Evolutionary conservation across 129 eudicot genomes (phyloP).

Genomic region (Escallonia herrerae): DNA sequence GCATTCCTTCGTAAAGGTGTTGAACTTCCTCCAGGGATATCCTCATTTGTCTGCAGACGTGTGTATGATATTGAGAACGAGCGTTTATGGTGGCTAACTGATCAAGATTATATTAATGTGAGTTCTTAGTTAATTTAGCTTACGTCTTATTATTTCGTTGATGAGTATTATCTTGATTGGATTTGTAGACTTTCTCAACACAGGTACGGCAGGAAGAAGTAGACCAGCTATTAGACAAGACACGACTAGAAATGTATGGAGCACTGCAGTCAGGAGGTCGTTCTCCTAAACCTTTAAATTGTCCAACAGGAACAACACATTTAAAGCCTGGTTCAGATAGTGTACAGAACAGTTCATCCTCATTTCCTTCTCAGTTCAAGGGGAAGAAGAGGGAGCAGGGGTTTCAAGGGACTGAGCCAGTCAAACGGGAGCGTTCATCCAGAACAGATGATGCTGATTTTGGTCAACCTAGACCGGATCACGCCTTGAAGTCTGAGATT

Average conservation of each 20-base stretch:
- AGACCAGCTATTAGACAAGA: conserved; percentile 54
- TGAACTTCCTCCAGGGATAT: conserved; percentile 75
- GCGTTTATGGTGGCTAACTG: conserved; percentile 91
- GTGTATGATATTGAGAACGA: conserved; percentile 65
- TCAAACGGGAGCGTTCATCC: conserved; percentile 44
- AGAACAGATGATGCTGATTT: conserved; percentile 63
- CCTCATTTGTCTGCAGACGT: conserved; percentile 84
- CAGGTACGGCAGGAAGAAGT: conserved; percentile 84
- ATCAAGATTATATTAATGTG: conserved; percentile 69
- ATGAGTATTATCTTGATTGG: conserved; percentile 27
- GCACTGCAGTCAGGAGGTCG: conserved; percentile 70
- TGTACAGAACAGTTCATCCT: conserved; percentile 49
- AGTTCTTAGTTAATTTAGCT: conserved; percentile 17
- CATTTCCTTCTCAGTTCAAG: conserved; percentile 54
- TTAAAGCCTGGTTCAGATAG: conserved; percentile 57
- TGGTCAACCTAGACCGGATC: conserved; percentile 44
- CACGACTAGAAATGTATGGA: conserved; percentile 57
- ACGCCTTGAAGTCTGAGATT: conserved; percentile 53
- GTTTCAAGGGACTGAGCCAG: conserved; percentile 39
- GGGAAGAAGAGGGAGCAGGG: conserved; percentile 77
- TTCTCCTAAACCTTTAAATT: conserved; percentile 70
- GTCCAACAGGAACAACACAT: conserved; percentile 45
- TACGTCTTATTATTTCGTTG: not conserved
- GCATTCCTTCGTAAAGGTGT: conserved; percentile 92
- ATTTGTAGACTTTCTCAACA: conserved; percentile 22